phyloP scores from a whole-genome alignment of 208 protist species.

The Tritrichomonas musculus region DNA sequence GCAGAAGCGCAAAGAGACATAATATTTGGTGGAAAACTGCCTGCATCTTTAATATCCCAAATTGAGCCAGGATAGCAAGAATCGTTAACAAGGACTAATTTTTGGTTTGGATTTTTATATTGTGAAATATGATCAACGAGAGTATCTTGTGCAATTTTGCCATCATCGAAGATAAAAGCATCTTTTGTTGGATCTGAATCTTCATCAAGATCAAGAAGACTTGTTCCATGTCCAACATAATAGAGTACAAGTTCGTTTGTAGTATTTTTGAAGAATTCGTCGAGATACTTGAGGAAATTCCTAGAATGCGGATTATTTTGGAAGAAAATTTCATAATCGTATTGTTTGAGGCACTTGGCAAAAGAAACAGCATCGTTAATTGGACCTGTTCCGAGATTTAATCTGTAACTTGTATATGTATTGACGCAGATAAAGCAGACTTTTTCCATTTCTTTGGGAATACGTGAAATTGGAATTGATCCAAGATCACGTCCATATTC shows the following conservation, averaged over 20 bases:
- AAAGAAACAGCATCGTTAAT: not conserved
- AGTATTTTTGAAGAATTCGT: not conserved
- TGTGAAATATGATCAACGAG: not conserved
- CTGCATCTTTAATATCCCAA: constrained; percentile 10
- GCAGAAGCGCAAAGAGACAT: not conserved
- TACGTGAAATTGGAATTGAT: not conserved
- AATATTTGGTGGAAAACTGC: not conserved
- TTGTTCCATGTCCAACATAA: constrained; percentile 23
- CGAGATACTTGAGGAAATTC: not conserved
- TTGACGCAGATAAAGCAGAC: not conserved
- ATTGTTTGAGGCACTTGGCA: not conserved
- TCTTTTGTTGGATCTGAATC: not conserved
- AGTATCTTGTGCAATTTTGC: not conserved
- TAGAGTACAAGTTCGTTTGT: not conserved
- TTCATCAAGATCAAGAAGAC: not conserved
- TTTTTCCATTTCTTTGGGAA: not conserved
- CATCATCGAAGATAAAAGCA: not conserved
- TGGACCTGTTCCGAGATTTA: not conserved
- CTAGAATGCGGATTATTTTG: not conserved
- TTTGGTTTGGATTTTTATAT: not conserved
- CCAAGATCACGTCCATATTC: not conserved
- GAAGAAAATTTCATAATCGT: not conserved
- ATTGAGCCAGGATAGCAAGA: not conserved
- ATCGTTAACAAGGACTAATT: not conserved
- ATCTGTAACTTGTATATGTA: not conserved